A percentile compares a stretch with the other conserved stretches of the same genome.
Evolutionary conservation across 1,284 basidiomycete species (phyloP).

Genomic region (Mixia osmundae): DNA sequence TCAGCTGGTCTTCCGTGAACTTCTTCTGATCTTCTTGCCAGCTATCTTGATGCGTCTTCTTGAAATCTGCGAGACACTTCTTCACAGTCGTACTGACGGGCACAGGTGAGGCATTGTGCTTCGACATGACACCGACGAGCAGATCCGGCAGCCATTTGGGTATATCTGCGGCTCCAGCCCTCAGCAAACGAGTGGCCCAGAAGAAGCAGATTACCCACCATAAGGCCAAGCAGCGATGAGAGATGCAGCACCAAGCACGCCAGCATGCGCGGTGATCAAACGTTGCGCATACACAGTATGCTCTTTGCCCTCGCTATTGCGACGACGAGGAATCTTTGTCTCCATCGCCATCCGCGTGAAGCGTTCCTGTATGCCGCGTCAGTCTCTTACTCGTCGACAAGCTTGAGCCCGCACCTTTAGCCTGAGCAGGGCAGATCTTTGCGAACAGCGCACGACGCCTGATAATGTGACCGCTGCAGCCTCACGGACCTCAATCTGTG

Average conservation of each 20-base stretch:
- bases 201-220: not conserved
- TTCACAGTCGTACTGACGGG: constrained; percentile 36
- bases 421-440: constrained; percentile 62
- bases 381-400: not conserved
- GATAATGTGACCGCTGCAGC: constrained; percentile 76
- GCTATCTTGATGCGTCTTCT: constrained; percentile 14
- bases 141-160: constrained; percentile 64
- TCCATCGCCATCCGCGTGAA: constrained; percentile 44
- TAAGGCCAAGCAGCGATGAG: constrained; percentile 7
- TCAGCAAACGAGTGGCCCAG: not conserved
- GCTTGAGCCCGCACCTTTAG: constrained; percentile 37
- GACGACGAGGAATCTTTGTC: constrained; percentile 43
- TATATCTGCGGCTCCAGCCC: constrained; percentile 27
- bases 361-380: constrained; percentile 33
- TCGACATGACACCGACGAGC: constrained; percentile 51
- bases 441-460: constrained; percentile 76
- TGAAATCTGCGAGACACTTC: constrained; percentile 21
- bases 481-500: constrained; percentile 62
- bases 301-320: constrained; percentile 28
- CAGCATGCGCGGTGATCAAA: constrained; percentile 48
- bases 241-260: constrained; percentile 18
- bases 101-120: constrained; percentile 67
- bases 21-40: constrained; percentile 75
- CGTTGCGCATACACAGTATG: constrained; percentile 46
- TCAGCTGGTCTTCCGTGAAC: constrained; percentile 75